A percentile compares a stretch with the other conserved stretches of the same genome.
phyloP scores from a whole-genome alignment of 306 rosid species.

The Prosopis cineraria region DNA sequence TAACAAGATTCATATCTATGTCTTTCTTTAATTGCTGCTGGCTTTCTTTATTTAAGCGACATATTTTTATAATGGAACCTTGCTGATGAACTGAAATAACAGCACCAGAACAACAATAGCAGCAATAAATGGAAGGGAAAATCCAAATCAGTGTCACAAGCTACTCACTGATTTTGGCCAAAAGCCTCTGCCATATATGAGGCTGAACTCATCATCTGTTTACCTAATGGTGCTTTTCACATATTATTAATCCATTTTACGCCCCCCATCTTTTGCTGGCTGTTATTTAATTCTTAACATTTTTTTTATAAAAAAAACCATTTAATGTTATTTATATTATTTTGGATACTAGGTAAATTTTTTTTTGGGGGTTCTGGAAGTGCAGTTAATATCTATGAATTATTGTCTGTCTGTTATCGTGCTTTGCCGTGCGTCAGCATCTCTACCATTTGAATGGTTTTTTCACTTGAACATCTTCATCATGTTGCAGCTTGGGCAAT shows the following conservation, averaged over 20 bases:
- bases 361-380: slow-evolving; percentile 1
- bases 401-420: neutral
- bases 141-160: no score
- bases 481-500: slow-evolving; percentile 70
- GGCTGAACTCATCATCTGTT: neutral
- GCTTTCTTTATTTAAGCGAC: neutral
- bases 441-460: slow-evolving; percentile 27
- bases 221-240: neutral
- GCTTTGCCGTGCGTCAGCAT: neutral
- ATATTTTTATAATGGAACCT: no score
- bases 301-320: neutral
- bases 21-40: neutral
- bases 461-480: slow-evolving; percentile 16
- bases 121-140: no score
- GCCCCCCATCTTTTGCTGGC: neutral
- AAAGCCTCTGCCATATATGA: no score
- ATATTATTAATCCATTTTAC: neutral
- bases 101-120: no score
- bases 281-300: slow-evolving; percentile 4
- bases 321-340: slow-evolving; percentile 1
- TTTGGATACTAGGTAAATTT: neutral
- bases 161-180: no score
- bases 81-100: no score
- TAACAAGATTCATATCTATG: neutral
- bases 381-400: neutral